Evolutionary conservation across 441 rosid species (phyloP), one percentile per base, ranked within the genome.

Genomic region (Corymbia citriodora): DNA sequence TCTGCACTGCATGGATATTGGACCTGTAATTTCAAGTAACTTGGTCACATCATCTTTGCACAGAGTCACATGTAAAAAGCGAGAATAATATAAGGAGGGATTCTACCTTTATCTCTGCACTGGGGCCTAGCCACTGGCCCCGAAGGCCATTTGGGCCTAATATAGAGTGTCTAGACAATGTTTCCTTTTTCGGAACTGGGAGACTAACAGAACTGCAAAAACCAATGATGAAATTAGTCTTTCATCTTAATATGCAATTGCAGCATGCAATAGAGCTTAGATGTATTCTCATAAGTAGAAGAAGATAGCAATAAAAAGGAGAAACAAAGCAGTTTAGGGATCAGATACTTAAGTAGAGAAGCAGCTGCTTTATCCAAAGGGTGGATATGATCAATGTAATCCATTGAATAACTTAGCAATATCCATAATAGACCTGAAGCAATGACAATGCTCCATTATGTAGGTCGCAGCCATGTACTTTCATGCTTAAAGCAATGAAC

Each of bases 101-200:
- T 40, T 55, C 92, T 89, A 97, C 99, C 99, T 97, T 98, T 91
- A 93, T 94, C 91, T 92, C 96, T 9, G 96, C 82, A 83, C 93
- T 96, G 91, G 99, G 99, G 88, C 96, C 99, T 92, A 68, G 94
- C 99, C 99, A 96, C 90, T 97, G 98, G 36, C 97, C 96, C 81
- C 72, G 93, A 93, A 98, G 97, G 94, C 99, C 99, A 90, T 94
- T 94, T 90, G 99, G 99, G 72, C 99, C 99, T 61, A 97, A 92
- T 91, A 98, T 92, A 87, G 99, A 97, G 95, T 98, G 99, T 92
- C 99, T 96, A 82, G 99, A 97, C 90, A 98, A 93, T 70, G 99
- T 97, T 91, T 96, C 99, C 93, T 96, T 92, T 92, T 96, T 97
- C 59, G 99, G 99, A 91, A 91, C 94, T 55, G 97, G 97, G 65